These are phyloP conservation scores for Cylindrotheca closterium DNA, from an alignment of 108 stramenopile genomes.

Conservation along the genomic window DNA sequence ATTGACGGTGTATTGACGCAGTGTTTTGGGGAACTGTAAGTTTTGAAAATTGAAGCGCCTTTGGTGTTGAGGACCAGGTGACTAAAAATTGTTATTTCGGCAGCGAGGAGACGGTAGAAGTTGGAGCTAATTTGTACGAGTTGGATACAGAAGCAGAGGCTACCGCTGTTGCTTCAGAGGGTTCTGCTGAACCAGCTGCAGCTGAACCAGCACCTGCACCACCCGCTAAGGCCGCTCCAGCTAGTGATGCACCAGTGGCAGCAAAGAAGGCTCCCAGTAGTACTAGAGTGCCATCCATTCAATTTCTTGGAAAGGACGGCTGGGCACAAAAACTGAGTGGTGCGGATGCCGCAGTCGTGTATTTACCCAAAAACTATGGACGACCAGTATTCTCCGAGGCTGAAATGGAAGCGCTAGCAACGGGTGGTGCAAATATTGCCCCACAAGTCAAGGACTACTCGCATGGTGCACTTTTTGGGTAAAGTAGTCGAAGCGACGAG, in stretches of 20 bases:
- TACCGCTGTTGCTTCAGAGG: slow-evolving; percentile 24
- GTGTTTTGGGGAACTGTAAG: slow-evolving; percentile 72
- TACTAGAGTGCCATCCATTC: slow-evolving; percentile 74
- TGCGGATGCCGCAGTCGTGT: slow-evolving; percentile 13
- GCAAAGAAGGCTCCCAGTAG: slow-evolving; percentile 8
- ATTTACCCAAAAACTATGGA: slow-evolving; percentile 72
- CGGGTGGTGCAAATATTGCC: slow-evolving; percentile 81
- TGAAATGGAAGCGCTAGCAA: slow-evolving; percentile 89
- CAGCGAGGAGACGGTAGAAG: slow-evolving; percentile 83
- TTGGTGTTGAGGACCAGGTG: not conserved
- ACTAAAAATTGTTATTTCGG: not conserved
- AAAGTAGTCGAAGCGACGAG: not conserved
- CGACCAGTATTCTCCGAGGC: slow-evolving; percentile 79
- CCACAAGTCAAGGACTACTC: slow-evolving; percentile 30
- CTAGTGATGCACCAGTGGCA: slow-evolving; percentile 3
- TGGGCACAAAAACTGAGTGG: slow-evolving; percentile 45
- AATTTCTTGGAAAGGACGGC: slow-evolving; percentile 91
- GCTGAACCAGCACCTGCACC: slow-evolving; percentile 19
- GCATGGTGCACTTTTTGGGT: slow-evolving; percentile 15
- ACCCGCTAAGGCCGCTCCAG: slow-evolving; percentile 7
- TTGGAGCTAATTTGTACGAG: slow-evolving; percentile 75
- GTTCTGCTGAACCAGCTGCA: slow-evolving; percentile 12
- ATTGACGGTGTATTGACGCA: slow-evolving; percentile 71
- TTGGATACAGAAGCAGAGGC: slow-evolving; percentile 71
- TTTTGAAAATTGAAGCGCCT: slow-evolving; percentile 6